These are phyloP conservation scores for Gynostemma pentaphyllum DNA, from an alignment of 306 rosid species.

Conservation along the genomic window DNA sequence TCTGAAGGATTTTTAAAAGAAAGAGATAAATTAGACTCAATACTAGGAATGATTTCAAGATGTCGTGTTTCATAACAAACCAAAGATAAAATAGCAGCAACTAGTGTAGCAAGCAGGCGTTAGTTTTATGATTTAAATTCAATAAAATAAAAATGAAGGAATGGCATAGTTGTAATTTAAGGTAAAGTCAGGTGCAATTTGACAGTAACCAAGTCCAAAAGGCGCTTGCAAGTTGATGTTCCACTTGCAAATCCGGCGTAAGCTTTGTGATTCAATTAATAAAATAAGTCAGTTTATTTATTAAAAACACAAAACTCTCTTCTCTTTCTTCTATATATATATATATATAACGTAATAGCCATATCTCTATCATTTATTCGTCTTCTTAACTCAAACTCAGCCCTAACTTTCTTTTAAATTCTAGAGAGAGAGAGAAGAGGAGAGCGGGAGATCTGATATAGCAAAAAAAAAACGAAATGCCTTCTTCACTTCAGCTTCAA, in stretches of 20 bases:
- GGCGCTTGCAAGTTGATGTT: constrained; percentile 64
- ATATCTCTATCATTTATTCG: constrained; percentile 3
- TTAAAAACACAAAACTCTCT: too few relatives aligned
- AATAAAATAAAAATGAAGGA: background rate
- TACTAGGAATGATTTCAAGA: too few relatives aligned
- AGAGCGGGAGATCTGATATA: background rate
- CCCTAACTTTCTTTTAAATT: constrained; percentile 8
- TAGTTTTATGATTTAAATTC: too few relatives aligned
- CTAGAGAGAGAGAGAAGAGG: background rate
- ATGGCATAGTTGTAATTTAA: background rate
- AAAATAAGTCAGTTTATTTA: background rate
- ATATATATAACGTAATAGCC: background rate
- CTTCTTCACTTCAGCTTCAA: constrained; percentile 59
- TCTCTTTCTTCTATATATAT: constrained; percentile 9
- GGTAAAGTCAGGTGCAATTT: constrained; percentile 3
- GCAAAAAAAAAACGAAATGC: too few relatives aligned
- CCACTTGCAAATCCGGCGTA: constrained; percentile 75
- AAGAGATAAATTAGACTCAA: too few relatives aligned
- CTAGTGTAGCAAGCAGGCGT: too few relatives aligned
- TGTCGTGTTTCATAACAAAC: too few relatives aligned
- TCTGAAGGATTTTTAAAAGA: too few relatives aligned
- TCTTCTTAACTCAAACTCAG: background rate
- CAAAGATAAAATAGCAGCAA: background rate
- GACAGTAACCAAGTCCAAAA: constrained; percentile 36
- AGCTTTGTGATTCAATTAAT: constrained; percentile 29